Conservation (phyloP, 2,329 filamentous ascomycete genomes). For the Hypomyces rosellus region DNA sequence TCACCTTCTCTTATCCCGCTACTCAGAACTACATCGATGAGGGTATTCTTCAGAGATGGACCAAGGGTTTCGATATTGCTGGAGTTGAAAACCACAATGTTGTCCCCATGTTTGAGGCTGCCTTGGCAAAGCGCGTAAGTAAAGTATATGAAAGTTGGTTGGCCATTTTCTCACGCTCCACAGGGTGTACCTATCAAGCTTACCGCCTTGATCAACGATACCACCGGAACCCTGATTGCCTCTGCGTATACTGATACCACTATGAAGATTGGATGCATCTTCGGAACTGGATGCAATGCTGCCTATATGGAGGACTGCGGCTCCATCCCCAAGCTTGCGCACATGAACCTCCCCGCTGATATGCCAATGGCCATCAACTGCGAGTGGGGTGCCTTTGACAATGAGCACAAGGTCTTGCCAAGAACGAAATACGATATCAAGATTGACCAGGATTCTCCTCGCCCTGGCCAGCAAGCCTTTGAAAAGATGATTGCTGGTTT, state of each 20-base stretch:
- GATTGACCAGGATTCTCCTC: slow-evolving; percentile 86
- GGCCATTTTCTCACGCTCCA: slow-evolving; percentile 16
- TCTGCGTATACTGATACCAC: slow-evolving; percentile 91
- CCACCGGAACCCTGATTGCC: slow-evolving; percentile 91
- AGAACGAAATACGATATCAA: slow-evolving; percentile 78
- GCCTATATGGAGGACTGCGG: slow-evolving; percentile 95
- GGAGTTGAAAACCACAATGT: slow-evolving; percentile 89
- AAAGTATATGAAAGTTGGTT: not conserved
- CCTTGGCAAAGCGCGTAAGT: slow-evolving; percentile 53
- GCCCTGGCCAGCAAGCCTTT: slow-evolving; percentile 89
- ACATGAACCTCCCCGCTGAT: slow-evolving; percentile 80
- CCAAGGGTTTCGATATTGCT: slow-evolving; percentile 92
- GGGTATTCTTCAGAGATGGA: slow-evolving; percentile 90
- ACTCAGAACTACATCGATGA: slow-evolving; percentile 92
- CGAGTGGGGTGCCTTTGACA: slow-evolving; percentile 96
- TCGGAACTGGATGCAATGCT: slow-evolving; percentile 95
- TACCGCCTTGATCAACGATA: slow-evolving; percentile 93
- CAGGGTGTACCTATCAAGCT: slow-evolving; percentile 87
- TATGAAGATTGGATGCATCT: slow-evolving; percentile 96
- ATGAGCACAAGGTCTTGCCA: slow-evolving; percentile 82
- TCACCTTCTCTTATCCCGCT: slow-evolving; percentile 94
- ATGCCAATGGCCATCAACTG: slow-evolving; percentile 94
- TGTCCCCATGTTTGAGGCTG: slow-evolving; percentile 78
- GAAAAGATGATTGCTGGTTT: slow-evolving; percentile 98
- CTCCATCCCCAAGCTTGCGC: slow-evolving; percentile 85